Conservation (phyloP, 495 filamentous ascomycete genomes). For the Podospora anserina region DNA sequence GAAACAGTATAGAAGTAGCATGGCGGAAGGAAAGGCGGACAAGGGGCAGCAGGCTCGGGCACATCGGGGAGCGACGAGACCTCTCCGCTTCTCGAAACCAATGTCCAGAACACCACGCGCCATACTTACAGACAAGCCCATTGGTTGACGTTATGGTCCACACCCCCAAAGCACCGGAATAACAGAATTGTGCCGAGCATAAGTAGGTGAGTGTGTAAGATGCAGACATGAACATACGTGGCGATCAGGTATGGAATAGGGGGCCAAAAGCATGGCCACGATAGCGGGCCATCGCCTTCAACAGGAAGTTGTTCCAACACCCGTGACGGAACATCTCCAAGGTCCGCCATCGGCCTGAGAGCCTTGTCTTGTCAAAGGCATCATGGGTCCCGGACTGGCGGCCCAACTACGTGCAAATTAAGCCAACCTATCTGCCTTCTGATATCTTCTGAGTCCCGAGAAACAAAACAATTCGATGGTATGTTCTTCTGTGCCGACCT, state of each 20-base stretch:
- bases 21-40: not conserved
- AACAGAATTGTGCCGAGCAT: not conserved
- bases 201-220: not conserved
- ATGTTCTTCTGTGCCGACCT: too few relatives aligned
- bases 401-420: not conserved
- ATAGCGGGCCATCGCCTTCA: not conserved
- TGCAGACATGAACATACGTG: not conserved
- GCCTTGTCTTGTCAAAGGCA: not conserved
- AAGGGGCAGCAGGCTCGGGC: not conserved
- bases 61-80: not conserved
- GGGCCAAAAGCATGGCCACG: constrained; percentile 3
- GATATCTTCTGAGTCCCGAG: too few relatives aligned
- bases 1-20: not conserved
- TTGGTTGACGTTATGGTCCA: not conserved
- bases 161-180: not conserved
- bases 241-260: constrained; percentile 1
- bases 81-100: not conserved
- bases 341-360: not conserved
- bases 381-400: not conserved
- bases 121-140: not conserved
- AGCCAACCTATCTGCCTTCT: too few relatives aligned
- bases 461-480: too few relatives aligned
- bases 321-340: not conserved
- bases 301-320: not conserved
- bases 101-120: not conserved